Evolutionary conservation across 352 stramenopile genomes (phyloP).

Genomic region (Saprolegnia diclina): DNA sequence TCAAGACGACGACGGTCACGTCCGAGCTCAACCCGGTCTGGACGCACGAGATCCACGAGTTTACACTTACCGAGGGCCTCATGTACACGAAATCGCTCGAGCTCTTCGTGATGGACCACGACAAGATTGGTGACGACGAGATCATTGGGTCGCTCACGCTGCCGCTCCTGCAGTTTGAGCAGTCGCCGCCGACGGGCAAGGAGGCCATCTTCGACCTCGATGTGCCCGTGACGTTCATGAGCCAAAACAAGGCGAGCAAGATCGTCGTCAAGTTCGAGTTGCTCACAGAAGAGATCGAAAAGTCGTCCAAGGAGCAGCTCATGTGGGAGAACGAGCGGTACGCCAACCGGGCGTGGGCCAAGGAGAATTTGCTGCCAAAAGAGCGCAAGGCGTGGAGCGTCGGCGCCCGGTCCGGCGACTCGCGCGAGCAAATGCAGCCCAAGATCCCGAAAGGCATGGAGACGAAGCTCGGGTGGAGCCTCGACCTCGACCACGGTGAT

Average conservation of each 20-base stretch:
- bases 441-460: conserved; percentile 27
- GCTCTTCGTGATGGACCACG: conserved; percentile 20
- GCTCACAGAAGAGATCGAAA: conserved; percentile 24
- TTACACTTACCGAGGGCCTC: conserved; percentile 21
- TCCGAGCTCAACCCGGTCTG: conserved; percentile 64
- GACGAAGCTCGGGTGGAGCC: conserved; percentile 24
- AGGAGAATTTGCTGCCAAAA: background rate
- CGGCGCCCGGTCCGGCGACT: conserved; percentile 18
- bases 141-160: conserved; percentile 17
- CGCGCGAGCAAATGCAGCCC: conserved; percentile 20
- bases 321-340: conserved; percentile 26
- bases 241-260: conserved; percentile 15
- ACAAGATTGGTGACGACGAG: conserved; percentile 25
- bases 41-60: conserved; percentile 33
- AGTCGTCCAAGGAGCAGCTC: conserved; percentile 26
- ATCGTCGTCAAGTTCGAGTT: conserved; percentile 25
- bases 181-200: background rate
- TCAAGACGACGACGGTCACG: conserved; percentile 58
- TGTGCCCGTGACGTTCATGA: conserved; percentile 8
- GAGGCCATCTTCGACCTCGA: conserved; percentile 16
- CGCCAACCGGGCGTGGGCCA: conserved; percentile 14
- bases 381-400: conserved; percentile 27
- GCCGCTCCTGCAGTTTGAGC: conserved; percentile 20
- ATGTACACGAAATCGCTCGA: conserved; percentile 27
- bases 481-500: conserved; percentile 23